These are phyloP conservation scores for Capronia americana DNA, from an alignment of 2,329 filamentous ascomycete genomes.

Conservation along the genomic window DNA sequence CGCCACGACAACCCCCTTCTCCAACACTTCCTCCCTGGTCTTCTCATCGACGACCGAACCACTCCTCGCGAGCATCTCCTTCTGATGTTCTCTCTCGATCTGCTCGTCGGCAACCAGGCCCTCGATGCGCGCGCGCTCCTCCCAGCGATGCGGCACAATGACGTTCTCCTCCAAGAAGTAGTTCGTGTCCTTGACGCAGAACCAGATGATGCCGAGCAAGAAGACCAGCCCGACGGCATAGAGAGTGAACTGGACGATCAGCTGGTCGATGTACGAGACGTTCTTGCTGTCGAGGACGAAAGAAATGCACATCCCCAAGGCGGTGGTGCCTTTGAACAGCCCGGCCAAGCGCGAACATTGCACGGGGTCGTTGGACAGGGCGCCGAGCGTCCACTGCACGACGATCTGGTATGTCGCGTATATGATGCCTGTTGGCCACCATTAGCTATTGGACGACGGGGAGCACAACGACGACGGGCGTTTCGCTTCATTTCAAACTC, in stretches of 20 bases:
- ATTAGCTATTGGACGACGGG: too few relatives aligned
- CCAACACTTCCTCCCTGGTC: constrained; percentile 14
- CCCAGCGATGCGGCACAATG: constrained; percentile 37
- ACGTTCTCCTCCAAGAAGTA: constrained; percentile 39
- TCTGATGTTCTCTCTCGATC: constrained; percentile 28
- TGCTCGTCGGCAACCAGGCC: constrained; percentile 28
- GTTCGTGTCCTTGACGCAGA: constrained; percentile 36
- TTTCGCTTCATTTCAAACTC: not conserved
- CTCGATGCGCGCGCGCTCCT: constrained; percentile 30
- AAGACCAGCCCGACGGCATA: constrained; percentile 33
- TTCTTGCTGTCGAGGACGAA: constrained; percentile 38
- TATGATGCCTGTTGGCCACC: constrained; percentile 18
- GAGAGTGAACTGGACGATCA: constrained; percentile 35
- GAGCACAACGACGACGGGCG: too few relatives aligned
- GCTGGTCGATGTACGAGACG: constrained; percentile 34
- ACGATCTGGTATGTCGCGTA: constrained; percentile 34
- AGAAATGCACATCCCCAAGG: constrained; percentile 38
- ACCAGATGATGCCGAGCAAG: constrained; percentile 30
- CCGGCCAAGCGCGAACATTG: constrained; percentile 32
- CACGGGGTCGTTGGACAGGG: constrained; percentile 35
- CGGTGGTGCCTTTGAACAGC: constrained; percentile 34
- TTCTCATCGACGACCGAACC: constrained; percentile 19
- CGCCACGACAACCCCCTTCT: constrained; percentile 17
- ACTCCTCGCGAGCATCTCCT: constrained; percentile 28
- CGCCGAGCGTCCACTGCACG: constrained; percentile 32